Base-by-base conservation (phyloP, 2,329 filamentous ascomycete genomes). In the Dactylellina sp. region DNA sequence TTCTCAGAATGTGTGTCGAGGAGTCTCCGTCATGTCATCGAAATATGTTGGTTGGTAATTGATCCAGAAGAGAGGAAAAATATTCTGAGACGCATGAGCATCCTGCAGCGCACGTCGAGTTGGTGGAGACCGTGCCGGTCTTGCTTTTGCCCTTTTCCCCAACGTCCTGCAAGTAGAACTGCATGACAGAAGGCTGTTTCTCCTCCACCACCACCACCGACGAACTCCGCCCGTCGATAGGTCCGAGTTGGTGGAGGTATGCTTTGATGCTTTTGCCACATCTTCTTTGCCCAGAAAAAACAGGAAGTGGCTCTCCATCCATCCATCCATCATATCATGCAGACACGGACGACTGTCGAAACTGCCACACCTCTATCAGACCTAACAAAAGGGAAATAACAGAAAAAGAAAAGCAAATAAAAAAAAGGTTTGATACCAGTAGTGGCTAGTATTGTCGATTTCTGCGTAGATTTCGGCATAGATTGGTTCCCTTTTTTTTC, bases 191-290 rank as follows among this genome's bases (percentile, higher is more conserved):
- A 49, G 50, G 24, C 16, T 22, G 18, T 28, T 28, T 49, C 22
- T 49, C 12, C 22, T n/a, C 28, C 18, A 53, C n/a, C n/a, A n/a
- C n/a, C n/a, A n/a, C n/a, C n/a, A n/a, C n/a, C n/a, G n/a, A n/a
- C n/a, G n/a, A n/a, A n/a, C n/a, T n/a, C n/a, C n/a, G n/a, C n/a
- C n/a, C n/a, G n/a, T n/a, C n/a, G n/a, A n/a, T n/a, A n/a, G n/a
- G n/a, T n/a, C n/a, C n/a, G n/a, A n/a, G n/a, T n/a, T 55, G 50
- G 50, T 55, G 50, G 50, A 20, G 50, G 32, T 35, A 25, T 53
- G 18, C 22, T 49, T 28, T 28, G 22, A 18, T 60, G 57, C 35
- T 57, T 72, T 72, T 72, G 68, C 68, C 60, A 72, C 68, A 72
- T 72, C 68, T 72, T 72, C 62, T 66, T 66, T 56, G 20, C 35